These are phyloP conservation scores for Leishmania braziliensis DNA, from an alignment of 208 protist genomes.

Conservation along the genomic window DNA sequence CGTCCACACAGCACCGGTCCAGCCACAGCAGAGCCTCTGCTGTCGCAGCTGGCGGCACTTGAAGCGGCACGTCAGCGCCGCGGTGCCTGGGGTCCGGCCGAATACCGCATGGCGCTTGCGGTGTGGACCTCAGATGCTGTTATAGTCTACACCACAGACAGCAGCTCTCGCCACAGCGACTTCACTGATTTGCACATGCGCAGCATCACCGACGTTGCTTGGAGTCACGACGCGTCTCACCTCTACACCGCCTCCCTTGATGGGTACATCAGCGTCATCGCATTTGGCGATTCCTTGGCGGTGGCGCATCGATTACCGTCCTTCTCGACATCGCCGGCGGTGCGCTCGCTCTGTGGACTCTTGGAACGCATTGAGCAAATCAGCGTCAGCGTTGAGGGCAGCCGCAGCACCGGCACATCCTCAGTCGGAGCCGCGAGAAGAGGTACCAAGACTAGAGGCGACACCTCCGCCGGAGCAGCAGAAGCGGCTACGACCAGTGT, in stretches of 20 bases:
- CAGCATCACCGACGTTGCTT: constrained; percentile 89
- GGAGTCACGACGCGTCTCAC: constrained; percentile 57
- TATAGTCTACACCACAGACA: constrained; percentile 87
- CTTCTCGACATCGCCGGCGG: constrained; percentile 56
- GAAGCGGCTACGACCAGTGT: constrained; percentile 16
- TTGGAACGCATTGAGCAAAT: constrained; percentile 38
- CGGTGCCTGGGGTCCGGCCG: constrained; percentile 69
- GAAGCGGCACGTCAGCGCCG: constrained; percentile 16
- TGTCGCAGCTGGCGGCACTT: background rate
- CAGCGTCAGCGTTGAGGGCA: constrained; percentile 30
- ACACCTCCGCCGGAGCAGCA: background rate
- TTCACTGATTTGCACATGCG: constrained; percentile 89
- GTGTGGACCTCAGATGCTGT: constrained; percentile 88
- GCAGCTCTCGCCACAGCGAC: constrained; percentile 79
- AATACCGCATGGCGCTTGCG: constrained; percentile 86
- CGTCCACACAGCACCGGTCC: constrained; percentile 5
- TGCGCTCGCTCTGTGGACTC: constrained; percentile 37
- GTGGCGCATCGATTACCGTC: constrained; percentile 59
- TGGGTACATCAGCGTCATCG: constrained; percentile 83
- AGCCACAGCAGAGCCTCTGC: constrained; percentile 4
- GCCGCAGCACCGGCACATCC: constrained; percentile 17
- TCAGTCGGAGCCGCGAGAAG: background rate
- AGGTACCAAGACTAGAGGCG: background rate
- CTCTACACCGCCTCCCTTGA: constrained; percentile 82
- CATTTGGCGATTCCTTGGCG: constrained; percentile 55